Evolutionary conservation across 768 basidiomycete genomes (phyloP).

Genomic region (Termitomyces sp.): DNA sequence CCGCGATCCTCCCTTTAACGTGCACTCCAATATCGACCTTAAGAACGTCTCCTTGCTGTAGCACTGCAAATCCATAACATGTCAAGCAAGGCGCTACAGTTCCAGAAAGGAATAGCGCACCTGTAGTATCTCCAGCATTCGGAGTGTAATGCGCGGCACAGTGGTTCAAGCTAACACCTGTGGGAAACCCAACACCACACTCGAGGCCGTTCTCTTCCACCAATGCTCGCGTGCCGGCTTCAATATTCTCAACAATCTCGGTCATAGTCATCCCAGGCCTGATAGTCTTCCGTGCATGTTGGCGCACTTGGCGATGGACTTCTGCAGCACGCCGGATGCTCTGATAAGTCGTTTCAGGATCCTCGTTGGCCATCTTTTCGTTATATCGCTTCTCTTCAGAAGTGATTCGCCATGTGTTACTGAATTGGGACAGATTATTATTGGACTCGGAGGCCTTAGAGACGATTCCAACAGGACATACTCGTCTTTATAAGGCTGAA

Average conservation of each 20-base stretch:
- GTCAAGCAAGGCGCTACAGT: neutral
- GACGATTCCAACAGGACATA: constrained; percentile 36
- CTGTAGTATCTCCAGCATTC: constrained; percentile 84
- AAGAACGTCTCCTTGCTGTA: constrained; percentile 59
- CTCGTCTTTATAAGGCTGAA: constrained; percentile 91
- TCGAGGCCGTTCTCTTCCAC: constrained; percentile 90
- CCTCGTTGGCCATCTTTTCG: constrained; percentile 75
- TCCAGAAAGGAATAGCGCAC: constrained; percentile 37
- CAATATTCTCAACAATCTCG: constrained; percentile 90
- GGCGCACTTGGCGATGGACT: constrained; percentile 90
- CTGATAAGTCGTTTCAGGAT: constrained; percentile 83
- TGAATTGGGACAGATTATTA: constrained; percentile 26
- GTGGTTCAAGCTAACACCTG: constrained; percentile 89
- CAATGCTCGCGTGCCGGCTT: constrained; percentile 85
- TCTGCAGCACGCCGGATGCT: constrained; percentile 92
- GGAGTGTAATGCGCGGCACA: constrained; percentile 97
- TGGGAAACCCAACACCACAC: constrained; percentile 92
- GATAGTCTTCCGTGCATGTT: constrained; percentile 77
- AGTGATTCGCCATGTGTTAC: constrained; percentile 84
- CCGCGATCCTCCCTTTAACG: constrained; percentile 90
- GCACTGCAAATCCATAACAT: neutral
- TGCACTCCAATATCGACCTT: constrained; percentile 99
- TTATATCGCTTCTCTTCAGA: constrained; percentile 86
- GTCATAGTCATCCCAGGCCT: constrained; percentile 93
- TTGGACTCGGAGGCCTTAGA: neutral